A percentile compares a stretch with the other conserved stretches of the same genome.
Evolutionary conservation across 1,139 yeast genomes (phyloP).

Genomic region (Suhomyces choctaworum): DNA sequence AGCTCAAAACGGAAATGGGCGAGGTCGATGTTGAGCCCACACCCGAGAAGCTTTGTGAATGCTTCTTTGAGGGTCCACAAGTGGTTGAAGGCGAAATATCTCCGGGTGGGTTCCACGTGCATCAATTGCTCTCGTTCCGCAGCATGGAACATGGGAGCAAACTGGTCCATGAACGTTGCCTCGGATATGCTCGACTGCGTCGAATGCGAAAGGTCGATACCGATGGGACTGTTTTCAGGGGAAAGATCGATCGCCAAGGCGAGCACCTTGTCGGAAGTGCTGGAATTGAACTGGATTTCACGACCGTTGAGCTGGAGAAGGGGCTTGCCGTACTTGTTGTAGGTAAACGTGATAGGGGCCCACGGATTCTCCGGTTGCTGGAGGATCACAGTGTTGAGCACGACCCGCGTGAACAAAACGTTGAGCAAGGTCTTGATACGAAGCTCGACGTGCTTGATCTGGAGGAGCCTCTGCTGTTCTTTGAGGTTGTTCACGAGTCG

Average conservation of each 20-base stretch:
- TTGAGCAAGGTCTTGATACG: slow-evolving; percentile 24
- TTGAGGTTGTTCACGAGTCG: slow-evolving; percentile 39
- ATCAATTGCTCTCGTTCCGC: slow-evolving; percentile 39
- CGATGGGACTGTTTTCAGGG: slow-evolving; percentile 35
- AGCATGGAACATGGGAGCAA: slow-evolving; percentile 49
- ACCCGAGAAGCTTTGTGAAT: slow-evolving; percentile 60
- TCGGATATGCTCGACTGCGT: slow-evolving; percentile 40
- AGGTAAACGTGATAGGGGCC: slow-evolving; percentile 22
- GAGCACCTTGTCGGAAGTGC: slow-evolving; percentile 56
- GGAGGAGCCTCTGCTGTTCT: slow-evolving; percentile 34
- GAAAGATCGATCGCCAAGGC: slow-evolving; percentile 43
- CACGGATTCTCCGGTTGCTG: slow-evolving; percentile 15
- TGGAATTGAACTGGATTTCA: slow-evolving; percentile 45
- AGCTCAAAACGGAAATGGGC: slow-evolving; percentile 19
- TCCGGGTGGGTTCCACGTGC: slow-evolving; percentile 10
- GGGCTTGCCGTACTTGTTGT: slow-evolving; percentile 43
- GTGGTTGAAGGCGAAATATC: slow-evolving; percentile 46
- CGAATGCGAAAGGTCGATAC: slow-evolving; percentile 63
- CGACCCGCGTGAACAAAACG: slow-evolving; percentile 26
- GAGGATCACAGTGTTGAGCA: slow-evolving; percentile 24
- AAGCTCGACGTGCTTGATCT: slow-evolving; percentile 23
- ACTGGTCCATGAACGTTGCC: slow-evolving; percentile 40
- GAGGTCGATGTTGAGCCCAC: slow-evolving; percentile 59
- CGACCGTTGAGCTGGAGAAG: slow-evolving; percentile 16
- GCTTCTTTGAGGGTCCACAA: slow-evolving; percentile 78